A percentile compares a stretch with the other conserved stretches of the same genome.
Evolutionary conservation across 2,329 filamentous ascomycete genomes (phyloP).

Genomic region (Endothia cerciana): DNA sequence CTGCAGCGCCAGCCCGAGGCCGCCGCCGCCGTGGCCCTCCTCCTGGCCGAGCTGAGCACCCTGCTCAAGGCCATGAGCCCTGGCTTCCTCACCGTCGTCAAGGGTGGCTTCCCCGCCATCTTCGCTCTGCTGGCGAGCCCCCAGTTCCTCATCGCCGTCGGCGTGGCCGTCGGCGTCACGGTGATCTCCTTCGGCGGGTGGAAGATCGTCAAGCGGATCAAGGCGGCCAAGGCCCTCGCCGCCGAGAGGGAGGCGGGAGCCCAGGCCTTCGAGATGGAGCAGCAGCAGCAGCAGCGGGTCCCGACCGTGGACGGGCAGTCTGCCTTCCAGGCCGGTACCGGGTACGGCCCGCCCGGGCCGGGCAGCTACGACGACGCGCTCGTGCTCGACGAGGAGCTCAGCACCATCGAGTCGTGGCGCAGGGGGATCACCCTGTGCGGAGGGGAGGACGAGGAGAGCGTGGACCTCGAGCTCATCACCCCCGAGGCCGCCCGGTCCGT

Average conservation of each 20-base stretch:
- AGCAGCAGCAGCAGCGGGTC: slow-evolving; percentile 30
- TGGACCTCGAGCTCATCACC: slow-evolving; percentile 55
- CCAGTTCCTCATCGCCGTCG: slow-evolving; percentile 91
- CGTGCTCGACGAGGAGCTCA: slow-evolving; percentile 61
- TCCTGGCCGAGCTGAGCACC: slow-evolving; percentile 86
- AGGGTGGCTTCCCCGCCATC: slow-evolving; percentile 80
- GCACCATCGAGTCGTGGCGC: slow-evolving; percentile 62
- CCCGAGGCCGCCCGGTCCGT: slow-evolving; percentile 56
- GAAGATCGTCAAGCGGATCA: slow-evolving; percentile 93
- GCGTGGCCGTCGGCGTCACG: slow-evolving; percentile 88
- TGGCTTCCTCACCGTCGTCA: slow-evolving; percentile 73
- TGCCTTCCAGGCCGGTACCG: slow-evolving; percentile 12
- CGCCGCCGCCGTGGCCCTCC: slow-evolving; percentile 90
- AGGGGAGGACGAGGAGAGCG: slow-evolving; percentile 45
- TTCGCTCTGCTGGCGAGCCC: slow-evolving; percentile 86
- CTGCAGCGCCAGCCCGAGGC: slow-evolving; percentile 76
- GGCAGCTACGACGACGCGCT: slow-evolving; percentile 56
- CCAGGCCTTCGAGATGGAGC: slow-evolving; percentile 35
- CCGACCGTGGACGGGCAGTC: not conserved
- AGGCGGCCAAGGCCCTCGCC: slow-evolving; percentile 42
- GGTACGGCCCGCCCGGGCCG: slow-evolving; percentile 21
- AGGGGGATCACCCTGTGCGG: slow-evolving; percentile 56
- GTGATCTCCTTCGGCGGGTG: slow-evolving; percentile 95
- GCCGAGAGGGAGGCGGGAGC: slow-evolving; percentile 34
- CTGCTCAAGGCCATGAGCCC: slow-evolving; percentile 84